Percentiles rank a stretch among this genome's conserved stretches.
These are phyloP conservation scores for Huiozyma naganishii DNA, from an alignment of 805 yeast species.

Conservation along the genomic window DNA sequence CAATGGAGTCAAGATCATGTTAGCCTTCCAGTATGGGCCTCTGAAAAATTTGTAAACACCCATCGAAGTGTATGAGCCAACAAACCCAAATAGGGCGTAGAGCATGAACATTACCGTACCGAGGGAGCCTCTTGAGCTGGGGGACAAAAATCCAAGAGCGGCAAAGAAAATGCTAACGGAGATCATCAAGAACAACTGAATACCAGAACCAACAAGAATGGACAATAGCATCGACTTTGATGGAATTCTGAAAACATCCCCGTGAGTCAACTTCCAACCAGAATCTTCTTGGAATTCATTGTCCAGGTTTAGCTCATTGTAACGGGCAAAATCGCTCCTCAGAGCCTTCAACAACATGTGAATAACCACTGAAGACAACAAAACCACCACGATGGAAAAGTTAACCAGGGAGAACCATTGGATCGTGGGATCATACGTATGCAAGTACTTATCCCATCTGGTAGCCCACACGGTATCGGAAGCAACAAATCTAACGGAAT, in stretches of 20 bases:
- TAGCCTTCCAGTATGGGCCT: conserved; percentile 84
- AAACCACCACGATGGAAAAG: conserved; percentile 70
- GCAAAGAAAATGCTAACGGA: conserved; percentile 70
- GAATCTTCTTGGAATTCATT: conserved; percentile 83
- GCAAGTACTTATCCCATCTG: conserved; percentile 95
- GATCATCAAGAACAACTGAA: conserved; percentile 71
- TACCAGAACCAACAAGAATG: conserved; percentile 78
- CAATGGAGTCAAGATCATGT: conserved; percentile 71
- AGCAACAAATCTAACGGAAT: conserved; percentile 62
- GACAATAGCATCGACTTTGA: conserved; percentile 58
- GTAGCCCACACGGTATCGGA: conserved; percentile 89
- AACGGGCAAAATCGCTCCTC: conserved; percentile 74
- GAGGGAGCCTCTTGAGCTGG: conserved; percentile 89
- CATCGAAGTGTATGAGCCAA: conserved; percentile 84
- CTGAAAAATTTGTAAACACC: conserved; percentile 79
- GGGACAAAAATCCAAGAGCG: conserved; percentile 78
- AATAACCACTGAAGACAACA: conserved; percentile 65
- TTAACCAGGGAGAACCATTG: conserved; percentile 93
- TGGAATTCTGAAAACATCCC: conserved; percentile 90
- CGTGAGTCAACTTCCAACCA: conserved; percentile 95
- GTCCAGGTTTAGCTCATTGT: conserved; percentile 81
- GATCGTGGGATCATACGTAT: conserved; percentile 81
- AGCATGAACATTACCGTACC: conserved; percentile 81
- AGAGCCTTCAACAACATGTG: conserved; percentile 72
- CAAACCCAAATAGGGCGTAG: conserved; percentile 67